Evolutionary conservation across 345 rosid genomes (phyloP), one percentile per base, ranked within the genome.

Genomic region (Murraya paniculata): DNA sequence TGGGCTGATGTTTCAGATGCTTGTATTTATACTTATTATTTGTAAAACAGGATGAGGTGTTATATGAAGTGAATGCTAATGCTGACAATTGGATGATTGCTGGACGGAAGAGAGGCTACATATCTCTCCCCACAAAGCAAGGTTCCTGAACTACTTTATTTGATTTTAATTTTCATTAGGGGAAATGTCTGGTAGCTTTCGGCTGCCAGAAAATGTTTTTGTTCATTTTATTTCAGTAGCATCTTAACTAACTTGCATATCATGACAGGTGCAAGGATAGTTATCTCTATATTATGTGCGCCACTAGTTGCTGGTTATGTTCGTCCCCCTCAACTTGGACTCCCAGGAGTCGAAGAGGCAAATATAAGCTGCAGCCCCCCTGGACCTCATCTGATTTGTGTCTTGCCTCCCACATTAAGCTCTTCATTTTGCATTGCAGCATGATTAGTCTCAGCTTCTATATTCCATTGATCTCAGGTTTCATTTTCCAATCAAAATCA

Each of bases 31-130:
- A 19, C 71, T 62, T 82, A 36, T 75, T 71, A 36, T 38, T 35
- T 78, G 64, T 53, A 71, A 80, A 57, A 72, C 89, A 96, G 95
- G 95, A 87, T 71, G 98, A 92, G 84, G 87, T 96, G 80, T 66
- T 94, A 22, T 96, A 89, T 70, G 98, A 96, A 88, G 92, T 96
- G 45, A 84, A 82, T 83, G 97, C 94, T 68, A 88, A 89, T 81
- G 82, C 91, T 5, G 86, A 86, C 73, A 92, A 85, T 77, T 96
- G 99, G 99, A 96, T 96, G 99, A 90, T 94, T 76, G 97, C 99
- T 50, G 99, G 99, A 70, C 88, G 98, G 86, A 96, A 94, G 84
- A 90, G 97, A 79, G 99, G 99, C 64, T 86, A 91, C 73, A 86
- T 90, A 76, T 88, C 91, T 58, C 93, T 96, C 31, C 88, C 94